Percentiles rank a stretch among this genome's conserved stretches.
Evolutionary conservation across 306 rosid genomes (phyloP).

Genomic region (Biancaea sappan): DNA sequence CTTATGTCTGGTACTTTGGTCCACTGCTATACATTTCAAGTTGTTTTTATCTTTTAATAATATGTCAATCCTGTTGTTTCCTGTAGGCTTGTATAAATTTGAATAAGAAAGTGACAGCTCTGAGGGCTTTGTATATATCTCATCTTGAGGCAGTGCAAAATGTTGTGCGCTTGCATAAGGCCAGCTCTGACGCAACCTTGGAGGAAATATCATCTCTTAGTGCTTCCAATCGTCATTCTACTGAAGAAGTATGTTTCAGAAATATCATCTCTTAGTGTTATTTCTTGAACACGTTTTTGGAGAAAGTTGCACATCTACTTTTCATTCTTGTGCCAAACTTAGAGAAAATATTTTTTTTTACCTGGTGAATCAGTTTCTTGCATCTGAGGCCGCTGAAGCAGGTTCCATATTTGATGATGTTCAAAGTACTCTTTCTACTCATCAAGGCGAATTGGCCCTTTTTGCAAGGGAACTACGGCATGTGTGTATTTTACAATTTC

Average conservation of each 20-base stretch:
- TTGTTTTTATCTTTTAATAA: background rate
- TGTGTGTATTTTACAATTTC: slow-evolving; percentile 30
- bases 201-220: slow-evolving; percentile 67
- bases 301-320: background rate
- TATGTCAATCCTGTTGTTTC: background rate
- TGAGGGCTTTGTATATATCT: slow-evolving; percentile 62
- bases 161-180: slow-evolving; percentile 83
- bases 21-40: slow-evolving; percentile 34
- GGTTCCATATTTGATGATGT: slow-evolving; percentile 52
- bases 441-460: slow-evolving; percentile 50
- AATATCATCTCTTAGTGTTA: background rate
- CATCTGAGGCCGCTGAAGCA: slow-evolving; percentile 44
- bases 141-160: slow-evolving; percentile 83
- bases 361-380: slow-evolving; percentile 49
- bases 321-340: background rate
- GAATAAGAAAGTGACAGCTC: slow-evolving; percentile 60
- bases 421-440: slow-evolving; percentile 49
- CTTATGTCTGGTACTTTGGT: background rate
- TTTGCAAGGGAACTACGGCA: slow-evolving; percentile 59
- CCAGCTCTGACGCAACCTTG: slow-evolving; percentile 67
- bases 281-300: too few relatives aligned
- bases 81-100: slow-evolving; percentile 62
- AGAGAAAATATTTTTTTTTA: background rate
- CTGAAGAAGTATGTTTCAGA: slow-evolving; percentile 66
- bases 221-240: slow-evolving; percentile 60